Conservation (phyloP, 805 yeast species). For the Saccharomycopsis sp. region DNA sequence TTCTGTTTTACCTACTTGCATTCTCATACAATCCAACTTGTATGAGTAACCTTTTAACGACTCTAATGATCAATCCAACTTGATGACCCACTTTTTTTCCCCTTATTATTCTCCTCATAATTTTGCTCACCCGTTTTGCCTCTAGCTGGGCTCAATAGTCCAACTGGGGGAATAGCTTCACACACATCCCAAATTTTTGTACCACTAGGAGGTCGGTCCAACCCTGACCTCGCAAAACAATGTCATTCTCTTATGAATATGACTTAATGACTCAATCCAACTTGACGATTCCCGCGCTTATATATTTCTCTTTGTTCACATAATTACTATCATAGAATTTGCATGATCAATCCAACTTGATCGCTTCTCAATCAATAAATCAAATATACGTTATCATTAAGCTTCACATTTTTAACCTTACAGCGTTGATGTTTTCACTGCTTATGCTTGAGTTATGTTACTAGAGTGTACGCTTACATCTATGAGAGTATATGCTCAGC, state of each 20-base stretch:
- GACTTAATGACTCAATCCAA: slow-evolving; percentile 9
- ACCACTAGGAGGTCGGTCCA: background rate
- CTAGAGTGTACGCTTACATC: too few species aligned
- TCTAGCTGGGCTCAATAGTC: background rate
- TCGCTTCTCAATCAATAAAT: background rate
- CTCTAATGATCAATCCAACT: slow-evolving; percentile 12
- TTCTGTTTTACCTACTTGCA: background rate
- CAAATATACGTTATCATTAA: background rate
- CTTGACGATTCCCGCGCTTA: slow-evolving; percentile 3
- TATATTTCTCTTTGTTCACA: background rate
- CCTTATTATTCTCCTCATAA: background rate
- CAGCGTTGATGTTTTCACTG: too few species aligned
- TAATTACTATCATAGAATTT: background rate
- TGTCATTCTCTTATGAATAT: background rate
- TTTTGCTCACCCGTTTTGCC: background rate
- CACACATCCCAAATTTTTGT: background rate
- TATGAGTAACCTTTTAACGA: background rate
- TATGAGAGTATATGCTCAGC: too few species aligned
- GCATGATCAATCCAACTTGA: slow-evolving; percentile 11
- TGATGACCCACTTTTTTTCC: slow-evolving; percentile 7
- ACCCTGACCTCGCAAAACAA: background rate
- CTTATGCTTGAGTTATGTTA: too few species aligned
- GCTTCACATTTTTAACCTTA: too few species aligned
- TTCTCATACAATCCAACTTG: slow-evolving; percentile 16
- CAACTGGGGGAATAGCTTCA: background rate